Conservation (phyloP, 1,284 basidiomycete genomes). For the Moesziomyces sp. region DNA sequence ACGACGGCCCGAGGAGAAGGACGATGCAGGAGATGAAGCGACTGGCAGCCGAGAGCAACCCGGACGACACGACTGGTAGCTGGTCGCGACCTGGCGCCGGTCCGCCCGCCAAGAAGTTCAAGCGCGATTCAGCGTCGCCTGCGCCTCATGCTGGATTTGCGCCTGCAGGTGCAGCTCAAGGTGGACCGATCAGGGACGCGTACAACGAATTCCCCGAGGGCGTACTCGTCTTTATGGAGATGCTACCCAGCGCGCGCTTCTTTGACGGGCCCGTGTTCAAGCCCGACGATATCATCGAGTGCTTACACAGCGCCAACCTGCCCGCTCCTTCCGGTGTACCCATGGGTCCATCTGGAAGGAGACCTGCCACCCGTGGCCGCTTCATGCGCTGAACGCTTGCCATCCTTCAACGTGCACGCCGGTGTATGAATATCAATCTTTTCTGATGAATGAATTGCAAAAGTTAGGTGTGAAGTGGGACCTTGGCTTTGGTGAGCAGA, state of each 20-base stretch:
- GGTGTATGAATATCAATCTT: neutral
- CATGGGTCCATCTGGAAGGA: neutral
- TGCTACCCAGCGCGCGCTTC: conserved; percentile 41
- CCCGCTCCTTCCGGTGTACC: conserved; percentile 14
- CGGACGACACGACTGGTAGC: conserved; percentile 52
- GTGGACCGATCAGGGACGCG: conserved; percentile 16
- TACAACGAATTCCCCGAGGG: conserved; percentile 46
- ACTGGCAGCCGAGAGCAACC: conserved; percentile 65
- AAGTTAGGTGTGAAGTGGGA: conserved; percentile 1
- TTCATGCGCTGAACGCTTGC: conserved; percentile 9
- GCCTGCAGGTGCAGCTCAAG: neutral
- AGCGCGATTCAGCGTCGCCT: conserved; percentile 70
- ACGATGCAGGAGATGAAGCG: conserved; percentile 58
- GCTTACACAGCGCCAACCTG: conserved; percentile 44
- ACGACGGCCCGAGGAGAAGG: conserved; percentile 47
- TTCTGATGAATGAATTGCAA: neutral
- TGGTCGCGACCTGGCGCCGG: conserved; percentile 62
- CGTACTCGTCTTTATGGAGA: conserved; percentile 54
- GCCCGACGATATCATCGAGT: conserved; percentile 55
- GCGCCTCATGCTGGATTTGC: conserved; percentile 16
- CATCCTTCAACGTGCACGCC: too few species aligned
- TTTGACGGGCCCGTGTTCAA: conserved; percentile 56
- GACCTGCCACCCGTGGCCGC: conserved; percentile 11
- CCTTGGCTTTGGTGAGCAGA: conserved; percentile 10
- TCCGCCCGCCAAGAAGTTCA: conserved; percentile 54